phyloP scores from a whole-genome alignment of 1,139 yeast genomes.

The Scheffersomyces illinoinensis region DNA sequence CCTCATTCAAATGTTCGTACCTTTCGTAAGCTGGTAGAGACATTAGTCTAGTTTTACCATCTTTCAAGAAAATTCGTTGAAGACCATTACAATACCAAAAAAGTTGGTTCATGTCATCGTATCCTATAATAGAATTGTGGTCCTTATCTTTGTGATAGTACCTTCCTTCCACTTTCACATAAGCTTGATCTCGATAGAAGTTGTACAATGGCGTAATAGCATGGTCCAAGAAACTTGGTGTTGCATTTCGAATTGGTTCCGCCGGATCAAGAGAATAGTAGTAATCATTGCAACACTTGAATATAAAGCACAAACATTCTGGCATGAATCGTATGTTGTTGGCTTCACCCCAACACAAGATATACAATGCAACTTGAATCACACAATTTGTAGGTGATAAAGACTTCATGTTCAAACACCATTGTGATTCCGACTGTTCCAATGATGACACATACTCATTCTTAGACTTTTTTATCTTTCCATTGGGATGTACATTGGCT shows the following conservation, averaged over 20 bases:
- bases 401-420: conserved; percentile 62
- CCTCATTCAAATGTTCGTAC: conserved; percentile 40
- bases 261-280: conserved; percentile 48
- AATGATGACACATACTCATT: conserved; percentile 47
- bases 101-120: conserved; percentile 64
- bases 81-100: conserved; percentile 60
- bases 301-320: conserved; percentile 79
- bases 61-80: conserved; percentile 40
- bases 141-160: conserved; percentile 49
- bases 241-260: conserved; percentile 17
- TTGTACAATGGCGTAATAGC: conserved; percentile 75
- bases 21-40: conserved; percentile 47
- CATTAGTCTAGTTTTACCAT: conserved; percentile 39
- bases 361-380: conserved; percentile 66
- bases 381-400: conserved; percentile 56
- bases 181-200: conserved; percentile 60
- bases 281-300: conserved; percentile 73
- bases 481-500: conserved; percentile 49
- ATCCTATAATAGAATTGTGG: conserved; percentile 55
- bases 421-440: conserved; percentile 80
- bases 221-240: conserved; percentile 53
- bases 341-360: conserved; percentile 89
- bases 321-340: conserved; percentile 83
- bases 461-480: conserved; percentile 27
- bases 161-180: conserved; percentile 33